Conservation (phyloP, 2,329 filamentous ascomycete genomes). For the Elsinoe batatas region DNA sequence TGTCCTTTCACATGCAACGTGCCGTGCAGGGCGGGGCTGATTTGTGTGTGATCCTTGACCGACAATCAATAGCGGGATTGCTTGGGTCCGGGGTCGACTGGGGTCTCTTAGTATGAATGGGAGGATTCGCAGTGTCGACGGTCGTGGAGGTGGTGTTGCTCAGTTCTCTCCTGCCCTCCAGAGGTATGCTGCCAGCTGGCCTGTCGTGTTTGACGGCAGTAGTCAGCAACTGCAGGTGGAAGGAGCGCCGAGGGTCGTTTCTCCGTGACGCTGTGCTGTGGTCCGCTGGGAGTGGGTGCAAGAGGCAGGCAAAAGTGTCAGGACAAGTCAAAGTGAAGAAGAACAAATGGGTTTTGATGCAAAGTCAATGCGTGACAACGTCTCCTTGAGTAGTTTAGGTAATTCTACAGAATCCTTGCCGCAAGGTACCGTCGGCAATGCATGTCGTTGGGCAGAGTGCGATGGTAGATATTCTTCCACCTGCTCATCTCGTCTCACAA, state of each 20-base stretch:
- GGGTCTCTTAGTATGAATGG: background rate
- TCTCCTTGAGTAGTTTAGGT: background rate
- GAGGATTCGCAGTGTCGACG: background rate
- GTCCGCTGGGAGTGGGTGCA: background rate
- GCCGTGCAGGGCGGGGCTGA: conserved; percentile 1
- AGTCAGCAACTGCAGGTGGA: background rate
- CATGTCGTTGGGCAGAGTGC: conserved; percentile 1
- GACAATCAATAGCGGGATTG: background rate
- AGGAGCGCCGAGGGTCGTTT: background rate
- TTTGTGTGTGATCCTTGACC: background rate
- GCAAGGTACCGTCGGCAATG: conserved; percentile 2
- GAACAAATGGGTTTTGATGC: background rate
- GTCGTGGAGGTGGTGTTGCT: background rate
- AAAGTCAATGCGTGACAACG: conserved; percentile 1
- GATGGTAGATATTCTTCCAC: background rate
- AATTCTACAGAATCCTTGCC: background rate
- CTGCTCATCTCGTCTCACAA: conserved; percentile 2
- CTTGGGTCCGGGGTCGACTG: conserved; percentile 7
- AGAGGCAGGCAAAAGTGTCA: background rate
- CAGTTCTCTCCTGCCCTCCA: background rate
- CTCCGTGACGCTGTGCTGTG: background rate
- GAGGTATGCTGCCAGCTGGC: background rate
- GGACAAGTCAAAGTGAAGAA: background rate
- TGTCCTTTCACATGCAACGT: background rate
- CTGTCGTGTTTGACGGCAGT: background rate